Evolutionary conservation across 306 rosid species (phyloP).

Genomic region (Citrullus mucosospermus): DNA sequence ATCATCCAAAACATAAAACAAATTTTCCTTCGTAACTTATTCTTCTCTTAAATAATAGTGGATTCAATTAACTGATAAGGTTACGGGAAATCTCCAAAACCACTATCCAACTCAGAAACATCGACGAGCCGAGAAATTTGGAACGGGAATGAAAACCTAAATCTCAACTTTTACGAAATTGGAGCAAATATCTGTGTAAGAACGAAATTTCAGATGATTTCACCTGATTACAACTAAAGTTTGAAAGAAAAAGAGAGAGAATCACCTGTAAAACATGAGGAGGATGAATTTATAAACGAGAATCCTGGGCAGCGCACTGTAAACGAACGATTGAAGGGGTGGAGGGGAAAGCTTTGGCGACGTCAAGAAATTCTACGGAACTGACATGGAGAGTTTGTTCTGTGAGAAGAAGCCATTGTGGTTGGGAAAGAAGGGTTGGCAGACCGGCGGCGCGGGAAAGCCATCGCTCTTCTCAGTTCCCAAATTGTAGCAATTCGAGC

Average conservation of each 20-base stretch:
- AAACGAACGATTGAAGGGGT: neutral
- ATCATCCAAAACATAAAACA: neutral
- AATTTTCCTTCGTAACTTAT: neutral
- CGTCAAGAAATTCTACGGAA: neutral
- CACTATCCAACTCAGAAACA: neutral
- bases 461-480: neutral
- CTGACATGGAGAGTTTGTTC: neutral
- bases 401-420: neutral
- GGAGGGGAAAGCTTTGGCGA: neutral
- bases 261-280: neutral
- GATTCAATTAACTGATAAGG: neutral
- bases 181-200: neutral
- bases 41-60: neutral
- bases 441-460: neutral
- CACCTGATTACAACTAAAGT: neutral
- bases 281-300: neutral
- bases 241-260: neutral
- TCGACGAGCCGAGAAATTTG: neutral
- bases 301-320: neutral
- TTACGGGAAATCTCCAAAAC: neutral
- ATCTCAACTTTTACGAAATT: neutral
- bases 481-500: neutral
- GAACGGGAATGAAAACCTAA: neutral
- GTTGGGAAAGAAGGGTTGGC: neutral
- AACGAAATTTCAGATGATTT: neutral